Evolutionary conservation across 2,329 filamentous ascomycete genomes (phyloP).

Genomic region (Apiospora pterosperma): DNA sequence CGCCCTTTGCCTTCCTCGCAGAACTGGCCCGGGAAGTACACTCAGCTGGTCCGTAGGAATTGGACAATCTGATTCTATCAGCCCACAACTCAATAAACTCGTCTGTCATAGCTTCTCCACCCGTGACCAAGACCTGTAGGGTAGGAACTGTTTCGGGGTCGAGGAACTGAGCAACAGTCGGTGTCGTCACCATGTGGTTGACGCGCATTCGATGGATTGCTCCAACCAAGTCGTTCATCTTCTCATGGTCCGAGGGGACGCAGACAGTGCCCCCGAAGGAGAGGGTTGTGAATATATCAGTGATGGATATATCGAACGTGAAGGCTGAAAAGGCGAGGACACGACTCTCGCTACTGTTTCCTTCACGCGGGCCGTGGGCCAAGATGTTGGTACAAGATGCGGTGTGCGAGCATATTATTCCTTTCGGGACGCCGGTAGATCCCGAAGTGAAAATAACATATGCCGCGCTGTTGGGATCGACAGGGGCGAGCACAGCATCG

Average conservation of each 20-base stretch:
- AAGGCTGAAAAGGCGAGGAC: neutral
- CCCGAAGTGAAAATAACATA: conserved; percentile 11
- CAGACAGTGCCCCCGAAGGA: neutral
- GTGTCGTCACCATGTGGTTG: neutral
- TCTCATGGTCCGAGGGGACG: neutral
- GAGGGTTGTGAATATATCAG: neutral
- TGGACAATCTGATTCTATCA: neutral
- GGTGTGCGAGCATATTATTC: neutral
- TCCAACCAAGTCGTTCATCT: neutral
- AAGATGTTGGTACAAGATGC: neutral
- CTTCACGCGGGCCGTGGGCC: neutral
- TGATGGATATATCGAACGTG: neutral
- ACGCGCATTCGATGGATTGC: neutral
- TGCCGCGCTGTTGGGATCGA: neutral
- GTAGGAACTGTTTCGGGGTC: neutral
- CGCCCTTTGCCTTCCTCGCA: neutral
- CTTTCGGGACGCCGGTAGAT: conserved; percentile 11
- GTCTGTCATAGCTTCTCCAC: neutral
- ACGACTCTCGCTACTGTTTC: neutral
- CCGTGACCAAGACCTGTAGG: neutral
- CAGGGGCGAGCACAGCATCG: neutral
- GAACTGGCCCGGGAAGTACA: neutral
- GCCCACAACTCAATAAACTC: neutral
- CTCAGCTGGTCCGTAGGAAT: neutral
- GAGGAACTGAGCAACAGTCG: neutral